Base-by-base conservation (phyloP, 176 grass and related monocot species). In the Chrysopogon serrulatus region DNA sequence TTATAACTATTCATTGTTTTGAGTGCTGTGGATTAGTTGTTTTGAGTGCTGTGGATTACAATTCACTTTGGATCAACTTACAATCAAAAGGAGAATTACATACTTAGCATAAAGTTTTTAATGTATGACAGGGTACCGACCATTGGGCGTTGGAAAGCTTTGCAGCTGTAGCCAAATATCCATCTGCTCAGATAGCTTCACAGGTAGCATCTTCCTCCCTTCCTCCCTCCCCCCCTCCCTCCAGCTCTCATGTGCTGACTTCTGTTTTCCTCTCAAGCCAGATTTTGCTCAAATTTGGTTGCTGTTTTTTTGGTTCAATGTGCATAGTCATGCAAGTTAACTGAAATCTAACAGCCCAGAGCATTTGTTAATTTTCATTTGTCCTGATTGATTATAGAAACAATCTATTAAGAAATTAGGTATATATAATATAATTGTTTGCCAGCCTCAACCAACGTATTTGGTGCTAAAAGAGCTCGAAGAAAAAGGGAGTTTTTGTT, bases 151-250 rank as follows among this genome's bases (percentile, higher is more conserved):
- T 99, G 80, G 96, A 99, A 78, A 96, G 71, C 69, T 99, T 88
- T 90, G 96, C 93, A 66, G 76, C 91, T 64, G 96, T 90, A 30
- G 88, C 93, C 18, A 99, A 99, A 83, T 90, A 99, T 62, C 96
- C 96, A 82, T 95, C 93, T 85, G 91, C 85, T 74, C 83, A 92
- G 85, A 90, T 99, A 76, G 89, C 90, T 87, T 90, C 91, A 89
- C 93, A 99, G 93, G 96, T 99, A 82, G 66, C 43, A 45, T 43
- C 31, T 84, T 62, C 15, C 77, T 71, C 24, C n/a, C 10, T 41
- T 16, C 35, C 35, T 43, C 67, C 15, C 77, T 71, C 24, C n/a
- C 10, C 28, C n/a, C 35, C 35, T 43, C 40, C 26, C 69, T 73
- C 27, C 28, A 49, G 18, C 27, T 63, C 10, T n/a, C 21, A 24